phyloP scores from a whole-genome alignment of 768 basidiomycete species.

The Kwoniella heveanensis region DNA sequence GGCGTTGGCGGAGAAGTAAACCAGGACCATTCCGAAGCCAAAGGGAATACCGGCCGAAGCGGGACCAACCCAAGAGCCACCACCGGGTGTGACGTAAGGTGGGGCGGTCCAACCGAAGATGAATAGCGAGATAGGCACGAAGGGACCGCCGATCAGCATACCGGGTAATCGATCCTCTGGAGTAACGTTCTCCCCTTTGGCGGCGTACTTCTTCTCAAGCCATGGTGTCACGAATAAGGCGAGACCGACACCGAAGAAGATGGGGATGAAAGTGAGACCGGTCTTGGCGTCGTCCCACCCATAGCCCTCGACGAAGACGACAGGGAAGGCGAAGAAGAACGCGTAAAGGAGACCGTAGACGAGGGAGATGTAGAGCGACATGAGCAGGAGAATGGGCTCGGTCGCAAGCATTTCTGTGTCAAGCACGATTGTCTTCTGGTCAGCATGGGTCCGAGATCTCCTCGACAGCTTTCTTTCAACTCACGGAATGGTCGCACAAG shows the following conservation, averaged over 20 bases:
- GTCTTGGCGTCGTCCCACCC: slow-evolving; percentile 37
- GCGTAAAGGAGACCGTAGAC: slow-evolving; percentile 49
- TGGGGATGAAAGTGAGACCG: slow-evolving; percentile 37
- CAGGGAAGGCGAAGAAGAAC: slow-evolving; percentile 48
- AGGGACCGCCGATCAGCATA: slow-evolving; percentile 30
- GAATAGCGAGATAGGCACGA: slow-evolving; percentile 51
- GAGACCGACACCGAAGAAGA: slow-evolving; percentile 40
- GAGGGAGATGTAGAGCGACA: slow-evolving; percentile 45
- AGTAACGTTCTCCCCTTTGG: slow-evolving; percentile 24
- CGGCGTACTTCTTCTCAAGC: slow-evolving; percentile 27
- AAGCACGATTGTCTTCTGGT: slow-evolving; percentile 38
- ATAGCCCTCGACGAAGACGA: slow-evolving; percentile 40
- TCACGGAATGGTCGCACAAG: slow-evolving; percentile 40
- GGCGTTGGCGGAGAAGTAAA: slow-evolving; percentile 44
- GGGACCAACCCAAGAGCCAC: slow-evolving; percentile 39
- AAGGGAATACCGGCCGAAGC: slow-evolving; percentile 43
- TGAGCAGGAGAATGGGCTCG: slow-evolving; percentile 52
- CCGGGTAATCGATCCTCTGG: slow-evolving; percentile 49
- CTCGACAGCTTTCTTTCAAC: too few species aligned
- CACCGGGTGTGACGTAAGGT: slow-evolving; percentile 26
- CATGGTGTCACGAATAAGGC: slow-evolving; percentile 38
- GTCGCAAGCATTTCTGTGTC: slow-evolving; percentile 44
- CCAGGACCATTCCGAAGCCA: slow-evolving; percentile 52
- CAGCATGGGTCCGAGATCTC: slow-evolving; percentile 23
- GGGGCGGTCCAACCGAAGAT: slow-evolving; percentile 50